Evolutionary conservation across 768 basidiomycete species (phyloP), one percentile per base, ranked within the genome.

Genomic region (Panaeolus cyanescens): DNA sequence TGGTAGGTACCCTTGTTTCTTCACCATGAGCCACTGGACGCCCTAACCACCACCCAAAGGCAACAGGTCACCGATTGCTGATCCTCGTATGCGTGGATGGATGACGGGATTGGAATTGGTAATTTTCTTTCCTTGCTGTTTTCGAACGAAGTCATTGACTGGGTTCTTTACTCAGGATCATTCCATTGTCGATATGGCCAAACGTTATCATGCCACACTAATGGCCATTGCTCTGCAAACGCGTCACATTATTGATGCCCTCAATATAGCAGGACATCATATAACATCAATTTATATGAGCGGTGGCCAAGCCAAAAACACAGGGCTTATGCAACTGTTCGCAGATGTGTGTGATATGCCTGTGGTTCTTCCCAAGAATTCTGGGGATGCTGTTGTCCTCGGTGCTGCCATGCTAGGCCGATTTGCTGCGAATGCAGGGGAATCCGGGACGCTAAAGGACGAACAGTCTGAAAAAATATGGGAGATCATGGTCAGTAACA

Each of bases 181-280:
- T 64, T 82, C 84, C 33, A 78, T 97, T 33, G 71, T 79, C 55
- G 95, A 97, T 73, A 88, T 99, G 58, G 93, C 96, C 10, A 85
- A 87, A 62, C 93, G 92, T 71, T 98, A 96, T 78, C 88, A 94
- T 68, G 85, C 94, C 59, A 91, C 95, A 0, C 86, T 98, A 50
- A 93, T 97, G 77, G 87, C 95, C 19, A 96, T 99, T 73, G 92
- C 95, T 15, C 85, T 97, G 22, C 96, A 98, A 74, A 97, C 95
- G 31, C 83, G 92, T 10, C 95, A 97, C 74, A 99, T 99, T 73
- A 80, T 99, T 61, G 92, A 95, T 68, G 84, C 86, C 62, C 90
- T 99, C 82, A 96, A 98, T 75, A 72, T 71, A 30, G 83, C 87
- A 25, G 96, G 96, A 0, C 96, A 99, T 74, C 70, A 79, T 19